Conservation (phyloP, 768 basidiomycete genomes). For the Crepidotus variabilis region DNA sequence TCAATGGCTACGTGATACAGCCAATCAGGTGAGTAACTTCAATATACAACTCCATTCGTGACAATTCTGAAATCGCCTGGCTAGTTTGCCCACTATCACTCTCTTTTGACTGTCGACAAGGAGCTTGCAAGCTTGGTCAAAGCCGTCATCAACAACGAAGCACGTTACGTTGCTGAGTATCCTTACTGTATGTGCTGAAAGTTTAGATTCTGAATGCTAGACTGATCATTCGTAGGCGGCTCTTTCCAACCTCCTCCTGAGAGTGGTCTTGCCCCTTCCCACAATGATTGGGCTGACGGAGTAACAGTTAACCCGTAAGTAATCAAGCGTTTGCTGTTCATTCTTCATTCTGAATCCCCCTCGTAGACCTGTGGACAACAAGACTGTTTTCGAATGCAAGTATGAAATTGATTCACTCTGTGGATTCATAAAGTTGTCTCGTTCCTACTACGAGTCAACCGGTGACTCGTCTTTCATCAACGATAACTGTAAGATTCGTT, state of each 20-base stretch:
- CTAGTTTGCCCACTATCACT: constrained; percentile 69
- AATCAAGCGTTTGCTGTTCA: neutral
- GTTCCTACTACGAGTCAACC: constrained; percentile 70
- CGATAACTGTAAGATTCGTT: constrained; percentile 46
- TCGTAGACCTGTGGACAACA: constrained; percentile 59
- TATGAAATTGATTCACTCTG: constrained; percentile 81
- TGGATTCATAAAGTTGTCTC: constrained; percentile 74
- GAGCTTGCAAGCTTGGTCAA: constrained; percentile 64
- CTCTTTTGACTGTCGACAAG: constrained; percentile 52
- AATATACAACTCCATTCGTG: neutral
- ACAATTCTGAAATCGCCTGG: constrained; percentile 1
- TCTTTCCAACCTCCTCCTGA: constrained; percentile 80
- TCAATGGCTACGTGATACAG: constrained; percentile 82
- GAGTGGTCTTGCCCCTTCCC: constrained; percentile 57
- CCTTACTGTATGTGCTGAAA: constrained; percentile 55
- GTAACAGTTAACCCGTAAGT: constrained; percentile 74
- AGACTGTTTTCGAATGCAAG: constrained; percentile 83
- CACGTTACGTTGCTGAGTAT: constrained; percentile 65
- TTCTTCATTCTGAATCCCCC: neutral
- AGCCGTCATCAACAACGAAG: constrained; percentile 82
- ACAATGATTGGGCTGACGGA: constrained; percentile 66
- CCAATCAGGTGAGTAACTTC: constrained; percentile 56
- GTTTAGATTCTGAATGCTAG: neutral
- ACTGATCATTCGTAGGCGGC: constrained; percentile 36
- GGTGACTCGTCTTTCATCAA: constrained; percentile 72